Percentiles rank a stretch among this genome's conserved stretches.
Conservation (phyloP, 2,329 filamentous ascomycete genomes). For the Nothopassalora personata region DNA sequence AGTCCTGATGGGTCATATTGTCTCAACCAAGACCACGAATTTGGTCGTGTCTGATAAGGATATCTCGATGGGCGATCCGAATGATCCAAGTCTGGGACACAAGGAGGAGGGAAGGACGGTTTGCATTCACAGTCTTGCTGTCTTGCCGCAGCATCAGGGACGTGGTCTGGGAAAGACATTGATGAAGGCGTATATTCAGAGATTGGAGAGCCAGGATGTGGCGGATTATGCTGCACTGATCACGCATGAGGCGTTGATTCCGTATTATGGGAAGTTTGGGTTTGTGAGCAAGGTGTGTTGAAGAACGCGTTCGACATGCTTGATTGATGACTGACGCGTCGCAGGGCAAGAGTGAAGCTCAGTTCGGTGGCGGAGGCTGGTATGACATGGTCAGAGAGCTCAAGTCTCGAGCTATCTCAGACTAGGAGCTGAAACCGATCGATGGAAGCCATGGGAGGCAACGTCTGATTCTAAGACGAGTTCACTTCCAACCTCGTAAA, state of each 20-base stretch:
- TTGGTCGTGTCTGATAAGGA: conserved; percentile 64
- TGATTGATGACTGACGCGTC: neutral
- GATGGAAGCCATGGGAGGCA: neutral
- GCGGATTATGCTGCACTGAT: conserved; percentile 71
- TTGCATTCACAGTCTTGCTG: conserved; percentile 75
- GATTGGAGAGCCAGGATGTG: conserved; percentile 64
- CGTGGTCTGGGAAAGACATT: conserved; percentile 69
- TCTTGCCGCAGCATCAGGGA: conserved; percentile 68
- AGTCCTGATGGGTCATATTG: conserved; percentile 70
- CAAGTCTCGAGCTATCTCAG: neutral
- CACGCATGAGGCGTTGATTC: conserved; percentile 66
- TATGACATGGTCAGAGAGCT: conserved; percentile 64
- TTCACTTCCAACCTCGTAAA: too few species aligned
- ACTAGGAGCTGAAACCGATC: neutral
- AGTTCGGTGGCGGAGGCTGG: conserved; percentile 77
- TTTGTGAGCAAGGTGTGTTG: conserved; percentile 52
- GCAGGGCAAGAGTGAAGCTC: conserved; percentile 59
- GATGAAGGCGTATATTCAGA: conserved; percentile 70
- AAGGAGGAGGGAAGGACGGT: conserved; percentile 68
- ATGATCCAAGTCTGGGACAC: conserved; percentile 57
- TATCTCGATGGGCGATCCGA: conserved; percentile 56
- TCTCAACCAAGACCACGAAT: conserved; percentile 65
- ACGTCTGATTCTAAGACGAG: neutral
- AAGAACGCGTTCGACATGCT: neutral
- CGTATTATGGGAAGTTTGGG: conserved; percentile 71